phyloP scores from a whole-genome alignment of 163 green algal genomes.

The Volvox carteri region DNA sequence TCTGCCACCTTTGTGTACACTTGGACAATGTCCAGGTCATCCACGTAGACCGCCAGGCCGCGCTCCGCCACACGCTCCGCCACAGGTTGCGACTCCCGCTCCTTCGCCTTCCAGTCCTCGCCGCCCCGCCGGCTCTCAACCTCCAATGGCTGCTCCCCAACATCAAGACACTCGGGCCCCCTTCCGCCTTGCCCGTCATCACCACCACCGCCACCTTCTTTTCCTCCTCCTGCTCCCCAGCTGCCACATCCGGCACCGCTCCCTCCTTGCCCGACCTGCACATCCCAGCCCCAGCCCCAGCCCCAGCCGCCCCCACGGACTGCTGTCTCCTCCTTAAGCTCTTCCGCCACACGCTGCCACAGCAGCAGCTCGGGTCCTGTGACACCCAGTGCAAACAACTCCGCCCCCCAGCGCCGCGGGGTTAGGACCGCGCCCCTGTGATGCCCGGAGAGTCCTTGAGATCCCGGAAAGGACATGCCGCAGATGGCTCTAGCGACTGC shows the following conservation, averaged over 20 bases:
- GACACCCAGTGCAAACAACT: neutral
- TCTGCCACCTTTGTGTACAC: slow-evolving; percentile 22
- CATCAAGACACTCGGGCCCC: too few relatives aligned
- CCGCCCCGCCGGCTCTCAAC: neutral
- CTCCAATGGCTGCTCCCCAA: too few relatives aligned
- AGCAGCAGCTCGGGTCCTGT: neutral
- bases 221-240: too few relatives aligned
- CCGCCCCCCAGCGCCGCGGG: too few relatives aligned
- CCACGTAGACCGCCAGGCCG: slow-evolving; percentile 17
- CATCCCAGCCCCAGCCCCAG: neutral
- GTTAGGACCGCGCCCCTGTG: neutral
- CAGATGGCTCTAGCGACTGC: neutral
- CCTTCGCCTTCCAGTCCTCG: neutral
- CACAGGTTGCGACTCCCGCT: neutral
- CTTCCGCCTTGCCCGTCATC: too few relatives aligned
- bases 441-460: too few relatives aligned
- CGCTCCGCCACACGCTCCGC: neutral
- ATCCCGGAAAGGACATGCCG: neutral
- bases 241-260: too few relatives aligned
- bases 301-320: too few relatives aligned
- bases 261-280: too few relatives aligned
- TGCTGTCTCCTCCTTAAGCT: too few relatives aligned
- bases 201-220: too few relatives aligned
- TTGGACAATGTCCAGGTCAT: neutral
- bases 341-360: too few relatives aligned